phyloP scores from a whole-genome alignment of 495 filamentous ascomycete genomes.

The Aspergillus homomorphus region DNA sequence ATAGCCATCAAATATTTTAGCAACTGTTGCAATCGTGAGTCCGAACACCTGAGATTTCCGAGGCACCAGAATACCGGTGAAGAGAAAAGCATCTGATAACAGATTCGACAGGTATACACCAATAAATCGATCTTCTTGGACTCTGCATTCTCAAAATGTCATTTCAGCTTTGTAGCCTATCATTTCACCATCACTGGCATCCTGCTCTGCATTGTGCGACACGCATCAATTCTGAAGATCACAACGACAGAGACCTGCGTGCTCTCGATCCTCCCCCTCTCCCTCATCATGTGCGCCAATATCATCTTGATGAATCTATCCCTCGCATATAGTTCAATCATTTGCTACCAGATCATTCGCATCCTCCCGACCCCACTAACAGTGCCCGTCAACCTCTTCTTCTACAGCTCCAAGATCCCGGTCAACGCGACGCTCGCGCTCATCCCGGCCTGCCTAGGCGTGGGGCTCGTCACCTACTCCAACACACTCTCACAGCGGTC shows the following conservation, averaged over 20 bases:
- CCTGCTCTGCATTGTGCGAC: neutral
- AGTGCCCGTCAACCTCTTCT: neutral
- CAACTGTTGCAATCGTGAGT: neutral
- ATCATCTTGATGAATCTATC: constrained; percentile 5
- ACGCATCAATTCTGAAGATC: neutral
- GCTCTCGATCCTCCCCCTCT: neutral
- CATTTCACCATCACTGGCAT: constrained; percentile 3
- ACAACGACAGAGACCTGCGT: neutral
- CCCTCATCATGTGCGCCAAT: constrained; percentile 5
- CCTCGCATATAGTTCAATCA: neutral
- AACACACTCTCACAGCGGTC: neutral
- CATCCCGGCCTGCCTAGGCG: constrained; percentile 1
- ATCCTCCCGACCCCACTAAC: neutral
- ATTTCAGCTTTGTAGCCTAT: constrained; percentile 8
- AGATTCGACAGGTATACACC: neutral
- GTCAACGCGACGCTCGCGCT: neutral
- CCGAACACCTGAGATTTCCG: no score
- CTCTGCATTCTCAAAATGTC: neutral
- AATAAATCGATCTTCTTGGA: constrained; percentile 3
- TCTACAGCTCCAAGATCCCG: neutral
- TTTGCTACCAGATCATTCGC: constrained; percentile 1
- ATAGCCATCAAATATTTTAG: neutral
- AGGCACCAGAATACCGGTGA: neutral
- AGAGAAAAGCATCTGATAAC: neutral
- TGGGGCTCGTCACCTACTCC: neutral